These are phyloP conservation scores for Syzygium oleosum DNA, from an alignment of 345 rosid species.

Conservation along the genomic window DNA sequence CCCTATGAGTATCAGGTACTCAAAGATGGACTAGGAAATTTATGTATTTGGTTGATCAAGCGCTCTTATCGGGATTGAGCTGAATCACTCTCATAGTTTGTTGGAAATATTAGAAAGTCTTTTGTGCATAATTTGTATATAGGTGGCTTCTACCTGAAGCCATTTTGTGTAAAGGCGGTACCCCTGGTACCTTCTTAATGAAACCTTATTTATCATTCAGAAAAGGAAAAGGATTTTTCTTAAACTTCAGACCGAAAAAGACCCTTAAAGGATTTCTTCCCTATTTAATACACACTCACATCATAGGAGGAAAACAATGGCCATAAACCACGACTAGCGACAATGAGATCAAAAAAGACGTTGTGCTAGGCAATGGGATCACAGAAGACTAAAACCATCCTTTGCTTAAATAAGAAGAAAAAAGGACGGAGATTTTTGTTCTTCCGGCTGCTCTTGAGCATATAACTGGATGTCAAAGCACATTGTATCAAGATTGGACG, in stretches of 20 bases:
- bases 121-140: neutral
- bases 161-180: neutral
- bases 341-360: neutral
- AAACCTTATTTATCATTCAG: neutral
- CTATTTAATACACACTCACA: neutral
- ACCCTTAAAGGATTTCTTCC: neutral
- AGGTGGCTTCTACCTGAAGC: neutral
- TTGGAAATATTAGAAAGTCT: neutral
- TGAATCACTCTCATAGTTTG: neutral
- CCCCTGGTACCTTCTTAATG: neutral
- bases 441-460: neutral
- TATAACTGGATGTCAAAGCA: neutral
- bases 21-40: neutral
- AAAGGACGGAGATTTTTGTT: neutral
- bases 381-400: neutral
- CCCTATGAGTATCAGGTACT: neutral
- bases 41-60: neutral
- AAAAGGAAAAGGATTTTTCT: neutral
- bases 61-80: neutral
- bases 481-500: neutral
- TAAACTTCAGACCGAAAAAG: neutral
- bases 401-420: neutral
- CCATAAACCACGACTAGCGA: neutral
- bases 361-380: neutral
- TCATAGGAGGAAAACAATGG: neutral